phyloP scores from a whole-genome alignment of 2,329 filamentous ascomycete species.

The Sporothrix brasiliensis region DNA sequence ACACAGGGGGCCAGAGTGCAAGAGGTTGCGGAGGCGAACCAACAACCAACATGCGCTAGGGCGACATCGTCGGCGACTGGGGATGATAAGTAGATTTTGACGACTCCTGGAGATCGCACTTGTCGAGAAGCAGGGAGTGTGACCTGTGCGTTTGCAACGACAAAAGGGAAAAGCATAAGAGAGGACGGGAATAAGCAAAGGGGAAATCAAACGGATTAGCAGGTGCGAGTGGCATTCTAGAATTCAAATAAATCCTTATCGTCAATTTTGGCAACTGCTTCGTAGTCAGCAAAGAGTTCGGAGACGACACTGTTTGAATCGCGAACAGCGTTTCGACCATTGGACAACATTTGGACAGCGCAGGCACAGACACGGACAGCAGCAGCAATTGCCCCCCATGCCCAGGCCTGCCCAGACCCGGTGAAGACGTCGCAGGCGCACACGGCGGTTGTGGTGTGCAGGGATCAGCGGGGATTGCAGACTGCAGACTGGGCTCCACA shows the following conservation, averaged over 20 bases:
- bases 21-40: conserved; percentile 18
- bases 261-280: background rate
- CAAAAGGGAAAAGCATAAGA: background rate
- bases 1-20: conserved; percentile 7
- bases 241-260: background rate
- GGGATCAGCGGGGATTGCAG: conserved; percentile 17
- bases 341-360: background rate
- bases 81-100: background rate
- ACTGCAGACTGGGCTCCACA: background rate
- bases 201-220: background rate
- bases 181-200: background rate
- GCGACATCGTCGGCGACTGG: conserved; percentile 7
- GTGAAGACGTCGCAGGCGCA: conserved; percentile 5
- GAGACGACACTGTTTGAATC: background rate
- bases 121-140: background rate
- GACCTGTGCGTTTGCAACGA: background rate
- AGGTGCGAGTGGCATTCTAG: background rate
- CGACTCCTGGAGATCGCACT: background rate
- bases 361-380: background rate
- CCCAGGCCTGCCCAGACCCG: conserved; percentile 14
- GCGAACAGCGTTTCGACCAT: background rate
- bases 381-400: background rate
- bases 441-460: conserved; percentile 22
- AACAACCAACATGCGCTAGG: conserved; percentile 10
- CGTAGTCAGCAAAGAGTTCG: background rate